A percentile compares a stretch with the other conserved stretches of the same genome.
Evolutionary conservation across 345 rosid genomes (phyloP).

Genomic region (Eucalyptus coolabah): DNA sequence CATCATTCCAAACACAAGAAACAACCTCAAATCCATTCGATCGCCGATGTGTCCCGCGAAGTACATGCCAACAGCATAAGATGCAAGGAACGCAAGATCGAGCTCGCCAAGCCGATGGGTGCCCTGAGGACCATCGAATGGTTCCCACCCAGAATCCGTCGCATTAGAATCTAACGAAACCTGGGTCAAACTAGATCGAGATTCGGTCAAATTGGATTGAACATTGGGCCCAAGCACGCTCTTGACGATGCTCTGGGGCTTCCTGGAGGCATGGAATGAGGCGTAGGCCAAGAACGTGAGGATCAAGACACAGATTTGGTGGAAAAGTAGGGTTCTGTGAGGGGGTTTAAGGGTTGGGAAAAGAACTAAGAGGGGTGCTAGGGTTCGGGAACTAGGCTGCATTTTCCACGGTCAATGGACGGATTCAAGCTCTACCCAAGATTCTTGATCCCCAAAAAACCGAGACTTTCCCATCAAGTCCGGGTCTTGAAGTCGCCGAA

Average conservation of each 20-base stretch:
- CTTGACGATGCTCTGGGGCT: constrained; percentile 91
- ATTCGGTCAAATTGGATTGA: constrained; percentile 3
- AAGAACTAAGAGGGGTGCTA: constrained; percentile 39
- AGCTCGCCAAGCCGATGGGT: constrained; percentile 80
- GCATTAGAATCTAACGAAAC: neutral
- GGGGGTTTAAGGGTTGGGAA: constrained; percentile 59
- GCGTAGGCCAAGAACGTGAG: constrained; percentile 82
- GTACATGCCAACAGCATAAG: constrained; percentile 78
- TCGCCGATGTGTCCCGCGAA: constrained; percentile 85
- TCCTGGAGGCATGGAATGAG: constrained; percentile 92
- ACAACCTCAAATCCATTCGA: constrained; percentile 68
- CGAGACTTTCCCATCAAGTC: neutral
- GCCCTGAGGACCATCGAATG: constrained; percentile 60
- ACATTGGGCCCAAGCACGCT: constrained; percentile 68
- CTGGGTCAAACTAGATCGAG: constrained; percentile 1
- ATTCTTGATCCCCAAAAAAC: neutral
- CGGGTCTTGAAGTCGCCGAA: neutral
- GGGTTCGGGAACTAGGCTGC: neutral
- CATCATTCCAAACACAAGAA: constrained; percentile 88
- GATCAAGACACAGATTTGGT: constrained; percentile 38
- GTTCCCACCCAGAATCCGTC: constrained; percentile 65
- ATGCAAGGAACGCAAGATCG: constrained; percentile 71
- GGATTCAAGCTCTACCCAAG: neutral
- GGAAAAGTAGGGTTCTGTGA: constrained; percentile 50
- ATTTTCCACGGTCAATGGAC: neutral